Percentiles rank a stretch among this genome's conserved stretches.
phyloP scores from a whole-genome alignment of 352 stramenopile species.

The Globisporangium spinosum region DNA sequence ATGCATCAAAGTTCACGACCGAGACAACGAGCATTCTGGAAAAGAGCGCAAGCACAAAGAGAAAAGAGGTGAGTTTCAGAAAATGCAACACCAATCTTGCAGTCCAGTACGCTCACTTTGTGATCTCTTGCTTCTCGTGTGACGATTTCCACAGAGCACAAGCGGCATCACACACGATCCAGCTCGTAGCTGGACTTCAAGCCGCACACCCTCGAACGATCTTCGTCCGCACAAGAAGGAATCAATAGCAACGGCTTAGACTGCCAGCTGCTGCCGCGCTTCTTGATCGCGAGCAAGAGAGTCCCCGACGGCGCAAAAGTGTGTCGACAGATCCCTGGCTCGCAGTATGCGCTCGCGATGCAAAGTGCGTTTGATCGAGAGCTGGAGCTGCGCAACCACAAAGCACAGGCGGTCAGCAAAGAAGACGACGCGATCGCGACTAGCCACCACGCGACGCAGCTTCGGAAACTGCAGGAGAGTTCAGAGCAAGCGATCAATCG shows the following conservation, averaged over 20 bases:
- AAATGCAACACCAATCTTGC: background rate
- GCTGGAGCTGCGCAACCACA: conserved; percentile 18
- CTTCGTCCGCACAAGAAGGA: conserved; percentile 1
- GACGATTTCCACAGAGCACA: conserved; percentile 3
- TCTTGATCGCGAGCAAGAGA: conserved; percentile 34
- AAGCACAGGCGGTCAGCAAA: background rate
- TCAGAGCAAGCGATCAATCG: conserved; percentile 34
- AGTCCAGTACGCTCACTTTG: background rate
- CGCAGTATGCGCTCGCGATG: conserved; percentile 26
- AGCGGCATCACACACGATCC: conserved; percentile 8
- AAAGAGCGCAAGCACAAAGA: conserved; percentile 7
- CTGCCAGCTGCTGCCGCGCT: conserved; percentile 42
- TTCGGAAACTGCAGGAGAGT: conserved; percentile 37
- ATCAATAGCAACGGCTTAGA: conserved; percentile 9
- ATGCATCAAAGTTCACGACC: background rate
- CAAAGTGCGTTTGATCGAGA: conserved; percentile 33
- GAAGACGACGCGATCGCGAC: conserved; percentile 27
- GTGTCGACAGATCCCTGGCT: conserved; percentile 16
- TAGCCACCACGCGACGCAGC: conserved; percentile 30
- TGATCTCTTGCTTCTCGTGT: background rate
- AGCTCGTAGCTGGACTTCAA: background rate
- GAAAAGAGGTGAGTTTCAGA: conserved; percentile 2
- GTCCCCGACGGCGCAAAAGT: conserved; percentile 17
- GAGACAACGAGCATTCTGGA: background rate
- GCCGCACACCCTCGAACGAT: background rate